Conservation (phyloP, 106 monocot species). For the Xerophyta viscosa region DNA sequence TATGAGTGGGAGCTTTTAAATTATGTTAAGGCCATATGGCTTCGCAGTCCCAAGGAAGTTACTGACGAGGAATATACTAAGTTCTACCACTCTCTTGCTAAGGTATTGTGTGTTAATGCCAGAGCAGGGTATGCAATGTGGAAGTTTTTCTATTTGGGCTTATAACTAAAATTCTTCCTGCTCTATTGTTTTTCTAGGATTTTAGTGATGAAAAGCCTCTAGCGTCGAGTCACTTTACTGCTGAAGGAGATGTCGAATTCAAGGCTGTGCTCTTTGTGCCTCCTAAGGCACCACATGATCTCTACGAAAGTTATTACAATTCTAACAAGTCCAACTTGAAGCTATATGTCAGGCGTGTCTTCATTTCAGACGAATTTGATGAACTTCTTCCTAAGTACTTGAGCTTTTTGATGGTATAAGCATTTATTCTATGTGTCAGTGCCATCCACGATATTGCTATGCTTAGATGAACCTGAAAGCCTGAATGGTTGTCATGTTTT, state of each 20-base stretch:
- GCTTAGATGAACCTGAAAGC: no score
- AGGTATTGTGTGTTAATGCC: no score
- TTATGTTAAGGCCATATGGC: constrained; percentile 98
- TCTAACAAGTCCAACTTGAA: constrained; percentile 82
- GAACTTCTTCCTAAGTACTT: constrained; percentile 97
- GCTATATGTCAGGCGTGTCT: constrained; percentile 92
- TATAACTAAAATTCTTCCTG: no score
- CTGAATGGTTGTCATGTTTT: no score
- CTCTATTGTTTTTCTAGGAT: no score
- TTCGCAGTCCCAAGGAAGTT: constrained; percentile 90
- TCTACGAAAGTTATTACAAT: constrained; percentile 99
- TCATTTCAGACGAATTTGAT: constrained; percentile 97
- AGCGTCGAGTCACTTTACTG: constrained; percentile 87
- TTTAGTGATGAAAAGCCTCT: constrained; percentile 88
- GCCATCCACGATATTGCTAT: no score
- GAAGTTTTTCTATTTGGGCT: no score
- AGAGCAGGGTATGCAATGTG: no score
- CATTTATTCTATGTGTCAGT: no score
- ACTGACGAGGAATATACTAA: constrained; percentile 93
- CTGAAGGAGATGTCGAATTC: constrained; percentile 99
- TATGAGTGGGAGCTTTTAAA: constrained; percentile 88
- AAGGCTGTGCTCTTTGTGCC: constrained; percentile 94
- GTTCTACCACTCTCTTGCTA: constrained; percentile 85
- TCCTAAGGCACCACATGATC: constrained; percentile 94
- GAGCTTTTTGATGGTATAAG: constrained; percentile 90